Conservation (phyloP, 2,329 filamentous ascomycete species). For the Calonectria pauciramosa region DNA sequence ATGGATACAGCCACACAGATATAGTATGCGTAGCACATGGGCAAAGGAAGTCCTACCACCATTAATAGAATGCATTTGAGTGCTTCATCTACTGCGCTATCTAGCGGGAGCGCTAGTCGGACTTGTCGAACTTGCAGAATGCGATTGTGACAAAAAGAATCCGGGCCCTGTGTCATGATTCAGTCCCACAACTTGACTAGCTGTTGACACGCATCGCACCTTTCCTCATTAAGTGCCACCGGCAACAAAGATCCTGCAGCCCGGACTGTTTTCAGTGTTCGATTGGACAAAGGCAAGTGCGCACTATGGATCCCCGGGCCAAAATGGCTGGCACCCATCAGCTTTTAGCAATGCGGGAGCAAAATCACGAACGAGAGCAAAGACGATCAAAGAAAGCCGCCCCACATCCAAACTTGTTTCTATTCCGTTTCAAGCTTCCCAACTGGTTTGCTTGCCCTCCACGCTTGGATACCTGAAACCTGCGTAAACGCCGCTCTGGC, state of each 20-base stretch:
- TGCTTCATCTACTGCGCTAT: background rate
- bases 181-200: background rate
- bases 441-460: background rate
- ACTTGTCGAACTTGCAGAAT: background rate
- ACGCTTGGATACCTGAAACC: background rate
- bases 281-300: background rate
- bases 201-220: background rate
- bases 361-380: background rate
- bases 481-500: background rate
- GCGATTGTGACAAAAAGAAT: background rate
- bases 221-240: background rate
- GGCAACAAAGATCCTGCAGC: background rate
- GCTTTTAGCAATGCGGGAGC: background rate
- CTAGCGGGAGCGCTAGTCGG: background rate
- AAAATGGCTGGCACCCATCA: background rate
- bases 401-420: background rate
- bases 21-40: background rate
- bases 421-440: background rate
- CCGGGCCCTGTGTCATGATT: background rate
- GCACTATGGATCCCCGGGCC: background rate
- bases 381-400: background rate
- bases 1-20: background rate
- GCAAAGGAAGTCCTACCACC: background rate
- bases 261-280: background rate
- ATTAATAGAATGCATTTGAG: background rate